Base-by-base conservation (phyloP, 2,329 filamentous ascomycete species). In the Diaporthe velutina region DNA sequence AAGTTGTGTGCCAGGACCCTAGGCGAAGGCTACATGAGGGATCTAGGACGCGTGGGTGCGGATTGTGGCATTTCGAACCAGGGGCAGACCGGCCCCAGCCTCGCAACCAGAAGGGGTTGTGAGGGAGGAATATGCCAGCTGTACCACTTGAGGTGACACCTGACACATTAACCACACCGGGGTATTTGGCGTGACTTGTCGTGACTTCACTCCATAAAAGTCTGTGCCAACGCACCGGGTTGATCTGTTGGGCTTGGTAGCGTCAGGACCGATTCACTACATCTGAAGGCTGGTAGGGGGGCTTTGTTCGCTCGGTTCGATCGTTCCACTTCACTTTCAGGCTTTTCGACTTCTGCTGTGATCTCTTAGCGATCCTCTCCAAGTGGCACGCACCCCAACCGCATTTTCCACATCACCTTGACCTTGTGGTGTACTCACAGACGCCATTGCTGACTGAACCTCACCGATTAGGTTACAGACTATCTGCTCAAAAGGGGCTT, bases 401-500 rank as follows among this genome's bases (percentile, higher is more conserved):
- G 28, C 25, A 60, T 25, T 25, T 30, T 38, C n/a, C 64, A 54
- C 33, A 68, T 68, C 64, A 40, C 4, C n/a, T 54, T 28, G 9
- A 38, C 45, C 7, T 40, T 48, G n/a, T 7, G 13, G 17, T 5
- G 8, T 8, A 40, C 48, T 54, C 17, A 22, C 28, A n/a, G 6
- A 3, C 15, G 30, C 22, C 30, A 13, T 25, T 54, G 48, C 73
- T 76, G 28, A 76, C 40, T 30, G 25, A 48, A 8, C 7, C 25
- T 40, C 10, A 22, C 19, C 19, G 48, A 2, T 5, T 68, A 92
- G 90, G 90, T 99, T 4, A 96, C 98, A 12, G 97, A 99, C 79
- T 99, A 99, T 83, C 88, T 99, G 1, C 91, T 95, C 3, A 99
- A 99, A 83, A 96, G 98, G 78, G 97, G 97, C 0, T 99, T 98